These are phyloP conservation scores for Fusarium sp. DNA, from an alignment of 2,329 filamentous ascomycete genomes.

Conservation along the genomic window DNA sequence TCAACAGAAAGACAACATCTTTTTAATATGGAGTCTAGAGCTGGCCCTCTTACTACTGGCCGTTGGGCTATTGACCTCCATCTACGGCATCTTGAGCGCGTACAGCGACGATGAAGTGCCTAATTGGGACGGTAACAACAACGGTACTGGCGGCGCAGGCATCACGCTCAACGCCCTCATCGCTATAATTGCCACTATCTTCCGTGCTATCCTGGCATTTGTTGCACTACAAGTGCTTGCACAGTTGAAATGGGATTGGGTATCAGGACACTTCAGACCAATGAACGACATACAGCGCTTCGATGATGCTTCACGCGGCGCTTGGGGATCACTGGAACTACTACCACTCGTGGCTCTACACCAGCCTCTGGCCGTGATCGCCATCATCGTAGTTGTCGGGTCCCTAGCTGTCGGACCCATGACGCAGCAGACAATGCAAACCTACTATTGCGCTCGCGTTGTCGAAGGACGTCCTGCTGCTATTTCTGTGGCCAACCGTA, in stretches of 20 bases:
- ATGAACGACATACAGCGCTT: not conserved
- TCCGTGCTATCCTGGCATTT: not conserved
- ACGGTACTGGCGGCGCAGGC: not conserved
- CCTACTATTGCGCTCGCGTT: conserved; percentile 1
- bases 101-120: not conserved
- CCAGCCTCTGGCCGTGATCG: not conserved
- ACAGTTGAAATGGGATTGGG: not conserved
- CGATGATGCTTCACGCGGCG: not conserved
- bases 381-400: not conserved
- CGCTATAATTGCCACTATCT: not conserved
- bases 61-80: not conserved
- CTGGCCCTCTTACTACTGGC: not conserved
- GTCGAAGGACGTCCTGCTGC: not conserved
- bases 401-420: conserved; percentile 16
- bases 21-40: not conserved
- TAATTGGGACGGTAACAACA: not conserved
- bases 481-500: not conserved
- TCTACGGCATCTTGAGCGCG: not conserved
- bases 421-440: conserved; percentile 16
- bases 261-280: not conserved
- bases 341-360: not conserved
- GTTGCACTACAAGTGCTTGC: not conserved
- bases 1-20: not conserved
- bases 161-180: conserved; percentile 1
- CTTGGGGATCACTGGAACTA: not conserved